Evolutionary conservation across 1,284 basidiomycete genomes (phyloP).

Genomic region (Cryptococcus sp.): DNA sequence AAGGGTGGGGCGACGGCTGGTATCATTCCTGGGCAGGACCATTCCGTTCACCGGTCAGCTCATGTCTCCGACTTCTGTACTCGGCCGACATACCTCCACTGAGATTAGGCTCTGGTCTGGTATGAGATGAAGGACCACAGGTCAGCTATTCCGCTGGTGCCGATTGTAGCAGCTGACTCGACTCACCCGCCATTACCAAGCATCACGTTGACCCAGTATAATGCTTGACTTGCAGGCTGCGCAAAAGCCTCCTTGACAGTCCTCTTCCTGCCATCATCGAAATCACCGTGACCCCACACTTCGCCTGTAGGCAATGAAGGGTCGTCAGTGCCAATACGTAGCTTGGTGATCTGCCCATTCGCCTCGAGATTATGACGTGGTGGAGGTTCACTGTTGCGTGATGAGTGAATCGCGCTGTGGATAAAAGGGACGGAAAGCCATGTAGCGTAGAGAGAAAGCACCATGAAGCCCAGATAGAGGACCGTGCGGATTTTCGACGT

Average conservation of each 20-base stretch:
- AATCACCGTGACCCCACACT: constrained; percentile 36
- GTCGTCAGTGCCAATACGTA: too few relatives aligned
- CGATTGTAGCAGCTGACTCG: background rate
- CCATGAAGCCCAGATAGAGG: too few relatives aligned
- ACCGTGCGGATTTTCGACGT: too few relatives aligned
- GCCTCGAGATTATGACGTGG: too few relatives aligned
- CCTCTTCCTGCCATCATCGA: constrained; percentile 38
- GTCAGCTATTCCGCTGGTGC: background rate
- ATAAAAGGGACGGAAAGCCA: too few relatives aligned
- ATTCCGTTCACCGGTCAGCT: background rate
- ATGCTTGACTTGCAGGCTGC: constrained; percentile 26
- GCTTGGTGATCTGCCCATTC: too few relatives aligned
- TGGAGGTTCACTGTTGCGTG: too few relatives aligned
- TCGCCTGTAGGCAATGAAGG: background rate
- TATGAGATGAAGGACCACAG: constrained; percentile 1
- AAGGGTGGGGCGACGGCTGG: constrained; percentile 66
- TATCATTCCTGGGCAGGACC: constrained; percentile 57
- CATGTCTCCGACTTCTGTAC: background rate
- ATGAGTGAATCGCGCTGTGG: too few relatives aligned
- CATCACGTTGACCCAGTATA: constrained; percentile 41
- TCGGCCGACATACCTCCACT: constrained; percentile 27
- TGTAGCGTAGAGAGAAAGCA: too few relatives aligned
- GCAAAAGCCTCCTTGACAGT: constrained; percentile 19
- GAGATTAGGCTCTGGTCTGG: constrained; percentile 39
- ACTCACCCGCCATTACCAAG: constrained; percentile 47